A percentile compares a stretch with the other conserved stretches of the same genome.
phyloP scores from a whole-genome alignment of 495 filamentous ascomycete species.

The Cercophora samala region DNA sequence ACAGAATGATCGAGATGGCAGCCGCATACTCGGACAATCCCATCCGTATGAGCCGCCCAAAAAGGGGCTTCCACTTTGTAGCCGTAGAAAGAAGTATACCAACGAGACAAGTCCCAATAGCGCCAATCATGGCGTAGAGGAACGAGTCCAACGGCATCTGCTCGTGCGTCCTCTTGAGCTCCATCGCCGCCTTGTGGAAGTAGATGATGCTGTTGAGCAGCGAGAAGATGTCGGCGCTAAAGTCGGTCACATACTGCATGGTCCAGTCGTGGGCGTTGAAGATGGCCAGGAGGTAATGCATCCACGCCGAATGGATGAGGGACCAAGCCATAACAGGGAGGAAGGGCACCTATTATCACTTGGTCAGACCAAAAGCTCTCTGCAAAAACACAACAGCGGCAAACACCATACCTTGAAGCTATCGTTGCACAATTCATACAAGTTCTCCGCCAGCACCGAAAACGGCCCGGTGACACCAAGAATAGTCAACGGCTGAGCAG shows the following conservation, averaged over 20 bases:
- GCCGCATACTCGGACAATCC: slow-evolving; percentile 66
- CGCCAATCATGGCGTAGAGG: slow-evolving; percentile 67
- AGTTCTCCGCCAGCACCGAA: slow-evolving; percentile 67
- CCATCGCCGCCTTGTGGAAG: slow-evolving; percentile 70
- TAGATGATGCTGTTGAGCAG: slow-evolving; percentile 72
- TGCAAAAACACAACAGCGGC: too few relatives aligned
- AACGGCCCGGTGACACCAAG: slow-evolving; percentile 72
- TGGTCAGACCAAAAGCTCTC: too few relatives aligned
- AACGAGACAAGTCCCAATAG: slow-evolving; percentile 64
- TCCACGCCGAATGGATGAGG: slow-evolving; percentile 66
- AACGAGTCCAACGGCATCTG: slow-evolving; percentile 63
- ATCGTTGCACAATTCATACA: slow-evolving; percentile 57
- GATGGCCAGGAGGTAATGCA: slow-evolving; percentile 66
- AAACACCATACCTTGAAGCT: slow-evolving; percentile 50
- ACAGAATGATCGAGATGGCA: slow-evolving; percentile 66
- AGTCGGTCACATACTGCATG: slow-evolving; percentile 73
- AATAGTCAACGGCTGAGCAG: slow-evolving; percentile 68
- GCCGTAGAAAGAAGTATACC: slow-evolving; percentile 64
- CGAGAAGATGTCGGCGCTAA: slow-evolving; percentile 68
- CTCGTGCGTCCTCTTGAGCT: slow-evolving; percentile 59
- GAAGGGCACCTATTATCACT: slow-evolving; percentile 60
- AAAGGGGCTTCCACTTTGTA: slow-evolving; percentile 61
- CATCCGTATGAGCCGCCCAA: slow-evolving; percentile 64
- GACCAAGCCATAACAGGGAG: slow-evolving; percentile 74
- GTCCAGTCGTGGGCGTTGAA: slow-evolving; percentile 75